These are phyloP conservation scores for Blastobotrys elegans DNA, from an alignment of 1,139 yeast species.

Conservation along the genomic window DNA sequence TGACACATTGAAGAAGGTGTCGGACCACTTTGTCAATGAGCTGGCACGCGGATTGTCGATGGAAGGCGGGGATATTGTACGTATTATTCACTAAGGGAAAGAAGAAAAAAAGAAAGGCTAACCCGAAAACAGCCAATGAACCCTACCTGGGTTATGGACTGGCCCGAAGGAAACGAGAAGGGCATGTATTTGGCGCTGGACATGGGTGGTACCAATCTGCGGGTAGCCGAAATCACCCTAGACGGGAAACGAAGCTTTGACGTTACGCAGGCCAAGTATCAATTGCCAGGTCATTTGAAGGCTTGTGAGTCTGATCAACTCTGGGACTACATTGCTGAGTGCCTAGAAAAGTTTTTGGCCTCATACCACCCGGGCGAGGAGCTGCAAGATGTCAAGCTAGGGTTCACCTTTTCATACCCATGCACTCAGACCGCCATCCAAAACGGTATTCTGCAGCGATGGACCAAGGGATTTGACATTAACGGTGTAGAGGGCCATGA, in stretches of 20 bases:
- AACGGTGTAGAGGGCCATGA: constrained; percentile 81
- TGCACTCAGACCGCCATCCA: constrained; percentile 80
- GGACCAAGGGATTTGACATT: constrained; percentile 98
- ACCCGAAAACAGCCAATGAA: constrained; percentile 71
- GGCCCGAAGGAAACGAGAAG: constrained; percentile 84
- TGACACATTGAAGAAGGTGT: constrained; percentile 56
- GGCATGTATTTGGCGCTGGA: constrained; percentile 92
- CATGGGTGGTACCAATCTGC: constrained; percentile 90
- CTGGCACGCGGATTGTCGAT: constrained; percentile 50
- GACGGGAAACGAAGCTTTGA: constrained; percentile 77
- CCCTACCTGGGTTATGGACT: constrained; percentile 93
- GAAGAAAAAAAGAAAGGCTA: neutral
- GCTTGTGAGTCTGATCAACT: constrained; percentile 70
- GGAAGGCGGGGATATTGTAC: constrained; percentile 33
- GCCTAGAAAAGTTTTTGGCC: constrained; percentile 58
- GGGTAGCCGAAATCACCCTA: constrained; percentile 80
- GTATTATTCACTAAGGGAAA: neutral
- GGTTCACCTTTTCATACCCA: constrained; percentile 95
- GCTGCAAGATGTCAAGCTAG: constrained; percentile 53
- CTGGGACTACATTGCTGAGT: constrained; percentile 82
- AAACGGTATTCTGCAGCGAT: constrained; percentile 82
- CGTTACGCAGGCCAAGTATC: constrained; percentile 75
- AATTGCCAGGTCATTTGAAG: constrained; percentile 67
- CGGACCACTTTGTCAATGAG: constrained; percentile 65
- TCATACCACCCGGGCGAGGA: constrained; percentile 53